A percentile compares a stretch with the other conserved stretches of the same genome.
Evolutionary conservation across 2,329 filamentous ascomycete genomes (phyloP).

Genomic region (Trichophyton simii): DNA sequence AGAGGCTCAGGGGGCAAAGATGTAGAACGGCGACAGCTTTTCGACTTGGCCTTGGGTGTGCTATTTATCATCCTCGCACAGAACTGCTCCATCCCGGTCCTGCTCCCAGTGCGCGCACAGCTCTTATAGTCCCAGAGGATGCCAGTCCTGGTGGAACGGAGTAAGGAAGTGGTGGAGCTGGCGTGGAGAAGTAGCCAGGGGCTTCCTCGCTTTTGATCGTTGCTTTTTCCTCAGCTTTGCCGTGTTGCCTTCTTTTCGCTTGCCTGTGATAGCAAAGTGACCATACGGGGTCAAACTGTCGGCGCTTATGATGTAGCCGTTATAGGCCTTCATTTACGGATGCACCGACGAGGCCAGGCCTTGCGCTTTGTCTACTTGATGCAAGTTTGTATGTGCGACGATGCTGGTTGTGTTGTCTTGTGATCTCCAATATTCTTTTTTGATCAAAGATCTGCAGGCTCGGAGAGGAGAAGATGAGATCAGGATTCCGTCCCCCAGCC

Average conservation of each 20-base stretch:
- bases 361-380: conserved; percentile 1
- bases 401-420: not conserved
- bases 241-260: not conserved
- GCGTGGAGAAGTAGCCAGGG: not conserved
- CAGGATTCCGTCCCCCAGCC: not conserved
- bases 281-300: not conserved
- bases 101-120: not conserved
- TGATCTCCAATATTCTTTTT: not conserved
- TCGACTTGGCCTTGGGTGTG: not conserved
- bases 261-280: not conserved
- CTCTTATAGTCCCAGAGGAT: not conserved
- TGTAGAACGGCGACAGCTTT: not conserved
- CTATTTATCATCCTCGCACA: not conserved
- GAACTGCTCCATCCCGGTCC: not conserved
- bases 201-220: not conserved
- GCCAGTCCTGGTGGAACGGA: not conserved
- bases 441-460: not conserved
- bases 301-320: not conserved
- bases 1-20: not conserved
- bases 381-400: not conserved
- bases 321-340: not conserved
- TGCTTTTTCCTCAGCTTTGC: not conserved
- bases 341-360: not conserved
- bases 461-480: not conserved
- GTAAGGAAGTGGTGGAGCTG: not conserved